A percentile compares a stretch with the other conserved stretches of the same genome.
Evolutionary conservation across 2,329 filamentous ascomycete species (phyloP).

Genomic region (Sarocladium oryzae): DNA sequence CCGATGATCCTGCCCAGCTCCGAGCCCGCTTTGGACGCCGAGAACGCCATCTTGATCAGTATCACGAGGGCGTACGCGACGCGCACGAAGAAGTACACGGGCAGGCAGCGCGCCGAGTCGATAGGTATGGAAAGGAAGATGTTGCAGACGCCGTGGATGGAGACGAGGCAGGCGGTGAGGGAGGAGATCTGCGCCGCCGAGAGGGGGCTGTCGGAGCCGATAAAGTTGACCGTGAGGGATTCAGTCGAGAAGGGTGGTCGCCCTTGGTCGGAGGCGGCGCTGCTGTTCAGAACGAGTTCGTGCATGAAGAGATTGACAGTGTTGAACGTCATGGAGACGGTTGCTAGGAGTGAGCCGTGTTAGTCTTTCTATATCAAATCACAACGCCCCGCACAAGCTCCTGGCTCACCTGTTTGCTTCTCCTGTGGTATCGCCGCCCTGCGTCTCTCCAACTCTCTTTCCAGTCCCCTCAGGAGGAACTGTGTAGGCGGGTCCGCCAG

Average conservation of each 20-base stretch:
- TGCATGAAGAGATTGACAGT: constrained; percentile 68
- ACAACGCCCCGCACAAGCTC: no score
- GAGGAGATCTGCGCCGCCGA: constrained; percentile 55
- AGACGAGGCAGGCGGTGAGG: constrained; percentile 58
- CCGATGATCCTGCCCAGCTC: constrained; percentile 66
- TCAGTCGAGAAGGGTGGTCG: constrained; percentile 39
- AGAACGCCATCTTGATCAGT: constrained; percentile 67
- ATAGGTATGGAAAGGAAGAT: constrained; percentile 57
- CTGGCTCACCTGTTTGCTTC: constrained; percentile 47
- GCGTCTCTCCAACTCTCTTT: constrained; percentile 58
- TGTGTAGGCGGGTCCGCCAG: constrained; percentile 59
- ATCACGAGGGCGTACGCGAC: constrained; percentile 66
- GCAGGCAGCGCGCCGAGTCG: constrained; percentile 53
- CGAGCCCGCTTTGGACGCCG: constrained; percentile 55
- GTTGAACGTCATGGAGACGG: constrained; percentile 56
- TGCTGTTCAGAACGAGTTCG: constrained; percentile 64
- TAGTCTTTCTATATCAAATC: neutral
- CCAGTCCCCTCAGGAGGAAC: constrained; percentile 57
- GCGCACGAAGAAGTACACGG: constrained; percentile 65
- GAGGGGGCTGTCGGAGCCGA: constrained; percentile 29
- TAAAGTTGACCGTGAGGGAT: constrained; percentile 35
- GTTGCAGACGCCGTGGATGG: constrained; percentile 61
- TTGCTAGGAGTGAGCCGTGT: constrained; percentile 36
- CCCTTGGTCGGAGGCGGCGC: constrained; percentile 51
- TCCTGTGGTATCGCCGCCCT: constrained; percentile 45